phyloP scores from a whole-genome alignment of 2,329 filamentous ascomycete species.

The Beauveria sp. region DNA sequence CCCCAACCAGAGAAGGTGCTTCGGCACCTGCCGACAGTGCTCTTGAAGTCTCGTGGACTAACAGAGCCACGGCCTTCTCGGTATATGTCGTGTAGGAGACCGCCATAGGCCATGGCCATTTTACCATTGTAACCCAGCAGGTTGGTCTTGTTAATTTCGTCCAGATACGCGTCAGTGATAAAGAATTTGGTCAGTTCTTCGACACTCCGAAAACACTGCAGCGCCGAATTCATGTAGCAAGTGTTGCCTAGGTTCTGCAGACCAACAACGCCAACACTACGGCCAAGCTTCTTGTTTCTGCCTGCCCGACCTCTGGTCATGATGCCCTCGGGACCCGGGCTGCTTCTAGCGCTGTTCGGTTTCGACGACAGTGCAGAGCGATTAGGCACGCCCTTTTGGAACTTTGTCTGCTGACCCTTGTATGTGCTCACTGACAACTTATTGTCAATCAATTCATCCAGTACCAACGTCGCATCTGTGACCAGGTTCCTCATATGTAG shows the following conservation, averaged over 20 bases:
- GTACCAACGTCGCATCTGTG: slow-evolving; percentile 68
- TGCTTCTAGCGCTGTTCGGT: slow-evolving; percentile 55
- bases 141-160: slow-evolving; percentile 79
- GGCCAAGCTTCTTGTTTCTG: slow-evolving; percentile 62
- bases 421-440: slow-evolving; percentile 51
- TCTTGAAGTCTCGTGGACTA: slow-evolving; percentile 75
- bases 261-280: slow-evolving; percentile 69
- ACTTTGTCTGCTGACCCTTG: slow-evolving; percentile 24
- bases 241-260: slow-evolving; percentile 91
- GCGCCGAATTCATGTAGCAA: slow-evolving; percentile 97
- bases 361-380: slow-evolving; percentile 22
- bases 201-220: slow-evolving; percentile 89
- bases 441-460: slow-evolving; percentile 67
- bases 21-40: slow-evolving; percentile 70
- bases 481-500: slow-evolving; percentile 60
- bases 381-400: slow-evolving; percentile 27
- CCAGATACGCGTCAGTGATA: slow-evolving; percentile 62
- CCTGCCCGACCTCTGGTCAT: slow-evolving; percentile 66
- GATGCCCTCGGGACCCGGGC: slow-evolving; percentile 51
- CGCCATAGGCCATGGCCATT: slow-evolving; percentile 78
- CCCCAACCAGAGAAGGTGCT: slow-evolving; percentile 88
- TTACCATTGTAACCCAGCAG: slow-evolving; percentile 77
- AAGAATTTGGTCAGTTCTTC: slow-evolving; percentile 94
- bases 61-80: slow-evolving; percentile 61
- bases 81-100: slow-evolving; percentile 72